Evolutionary conservation across 2,329 filamentous ascomycete species (phyloP), one percentile per base, ranked within the genome.

Genomic region (Cytospora piceae): DNA sequence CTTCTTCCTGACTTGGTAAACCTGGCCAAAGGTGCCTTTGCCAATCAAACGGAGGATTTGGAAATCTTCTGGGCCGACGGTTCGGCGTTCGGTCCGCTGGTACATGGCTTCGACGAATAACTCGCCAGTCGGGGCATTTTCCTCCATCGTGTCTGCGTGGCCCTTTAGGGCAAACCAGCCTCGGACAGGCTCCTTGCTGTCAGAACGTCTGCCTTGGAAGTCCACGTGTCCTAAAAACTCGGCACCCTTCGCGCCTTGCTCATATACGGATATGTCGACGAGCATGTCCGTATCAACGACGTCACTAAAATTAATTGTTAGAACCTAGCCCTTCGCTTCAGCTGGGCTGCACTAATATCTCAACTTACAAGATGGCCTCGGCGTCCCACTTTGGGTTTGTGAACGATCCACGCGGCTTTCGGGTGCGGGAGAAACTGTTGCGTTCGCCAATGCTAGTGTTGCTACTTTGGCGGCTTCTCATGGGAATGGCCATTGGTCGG

Each of bases 1-100:
- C 82, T 92, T 95, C 85, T 99, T 99, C 72, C 93, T 90, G 8
- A 99, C 95, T 77, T 99, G 95, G 76, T 98, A 99, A 2, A 99
- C 95, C 77, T 99, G 95, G 1, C 95, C 95, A 75, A 99, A 99
- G 0, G 95, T 99, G 63, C 95, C 95, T 79, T 98, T 98, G 69
- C 95, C 95, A 70, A 99, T 98, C 64, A 99, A 87, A 77, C 96
- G 95, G 68, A 99, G 81, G 61, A 99, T 96, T 72, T 96, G 90
- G 77, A 99, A 99, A 76, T 99, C 95, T 71, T 93, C 93, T 2
- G 95, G 95, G 1, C 95, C 95, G 73, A 94, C 96, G 69, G 95
- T 92, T 77, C 90, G 96, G 82, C 92, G 94, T 69, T 96, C 93
- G 1, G 90, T 90, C 74, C 90, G 89, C 73, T 97, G 92, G 76